Percentiles rank a stretch among this genome's conserved stretches.
These are phyloP conservation scores for Fraxinus xanthoxyloides DNA, from an alignment of 305 asterid species.

Conservation along the genomic window DNA sequence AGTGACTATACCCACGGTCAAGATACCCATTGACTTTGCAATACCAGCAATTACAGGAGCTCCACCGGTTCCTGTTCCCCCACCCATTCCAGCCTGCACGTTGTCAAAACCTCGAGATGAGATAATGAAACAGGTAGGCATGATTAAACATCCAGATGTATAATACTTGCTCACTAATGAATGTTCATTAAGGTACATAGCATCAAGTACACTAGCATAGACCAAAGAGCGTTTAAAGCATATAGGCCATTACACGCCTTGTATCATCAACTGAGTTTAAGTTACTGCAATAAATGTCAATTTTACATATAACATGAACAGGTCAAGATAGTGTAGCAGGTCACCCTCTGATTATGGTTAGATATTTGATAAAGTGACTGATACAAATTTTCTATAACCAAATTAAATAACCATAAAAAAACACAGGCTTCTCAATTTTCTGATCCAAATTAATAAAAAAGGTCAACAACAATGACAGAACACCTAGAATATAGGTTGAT, in stretches of 20 bases:
- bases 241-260: neutral
- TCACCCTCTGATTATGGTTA: neutral
- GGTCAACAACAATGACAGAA: neutral
- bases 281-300: neutral
- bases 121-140: conserved; percentile 13
- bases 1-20: conserved; percentile 34
- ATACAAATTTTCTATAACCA: neutral
- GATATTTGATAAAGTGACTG: neutral
- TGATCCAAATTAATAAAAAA: conserved; percentile 1
- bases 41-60: conserved; percentile 57
- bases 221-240: neutral
- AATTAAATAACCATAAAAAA: neutral
- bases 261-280: neutral
- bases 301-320: neutral
- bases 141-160: neutral
- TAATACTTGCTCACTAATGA: neutral
- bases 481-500: conserved; percentile 1
- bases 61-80: conserved; percentile 63
- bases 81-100: conserved; percentile 49
- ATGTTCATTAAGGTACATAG: neutral
- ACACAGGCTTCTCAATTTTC: neutral
- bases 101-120: conserved; percentile 4
- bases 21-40: conserved; percentile 57
- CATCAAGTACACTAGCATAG: neutral
- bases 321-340: neutral